These are phyloP conservation scores for Cryptococcus depauperatus DNA, from an alignment of 1,284 basidiomycete genomes.

Conservation along the genomic window DNA sequence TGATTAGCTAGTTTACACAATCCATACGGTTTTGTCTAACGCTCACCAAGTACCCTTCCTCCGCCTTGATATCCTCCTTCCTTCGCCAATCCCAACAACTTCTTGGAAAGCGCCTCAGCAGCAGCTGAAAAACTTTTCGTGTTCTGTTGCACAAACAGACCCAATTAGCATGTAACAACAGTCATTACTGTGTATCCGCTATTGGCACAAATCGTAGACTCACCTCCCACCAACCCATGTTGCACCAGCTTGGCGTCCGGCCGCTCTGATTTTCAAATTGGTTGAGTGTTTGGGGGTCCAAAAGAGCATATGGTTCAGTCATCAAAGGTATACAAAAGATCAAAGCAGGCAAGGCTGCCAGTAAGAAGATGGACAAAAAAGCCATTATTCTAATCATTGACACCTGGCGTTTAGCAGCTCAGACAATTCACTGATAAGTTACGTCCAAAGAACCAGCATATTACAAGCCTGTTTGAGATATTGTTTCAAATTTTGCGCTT, in stretches of 20 bases:
- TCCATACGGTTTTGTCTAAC: not conserved
- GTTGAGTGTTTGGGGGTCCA: constrained; percentile 27
- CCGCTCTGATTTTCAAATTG: constrained; percentile 5
- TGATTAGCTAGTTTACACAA: constrained; percentile 4
- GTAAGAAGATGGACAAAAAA: not conserved
- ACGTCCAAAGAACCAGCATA: too few species aligned
- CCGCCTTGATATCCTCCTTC: constrained; percentile 38
- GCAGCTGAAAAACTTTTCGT: constrained; percentile 54
- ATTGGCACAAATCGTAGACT: too few species aligned
- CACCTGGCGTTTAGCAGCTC: too few species aligned
- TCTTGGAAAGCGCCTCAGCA: constrained; percentile 56
- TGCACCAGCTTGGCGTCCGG: constrained; percentile 27
- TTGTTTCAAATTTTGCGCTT: too few species aligned
- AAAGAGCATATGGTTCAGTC: constrained; percentile 34
- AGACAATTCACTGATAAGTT: too few species aligned
- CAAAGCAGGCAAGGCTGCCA: constrained; percentile 20
- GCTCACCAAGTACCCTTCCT: constrained; percentile 51
- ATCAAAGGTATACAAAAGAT: constrained; percentile 18
- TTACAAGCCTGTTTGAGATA: too few species aligned
- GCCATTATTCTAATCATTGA: too few species aligned
- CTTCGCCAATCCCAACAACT: constrained; percentile 49
- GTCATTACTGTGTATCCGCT: too few species aligned
- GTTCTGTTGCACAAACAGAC: constrained; percentile 30
- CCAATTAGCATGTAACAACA: not conserved
- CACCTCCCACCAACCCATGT: constrained; percentile 42